Evolutionary conservation across 495 filamentous ascomycete genomes (phyloP).

Genomic region (Echria macrotheca): DNA sequence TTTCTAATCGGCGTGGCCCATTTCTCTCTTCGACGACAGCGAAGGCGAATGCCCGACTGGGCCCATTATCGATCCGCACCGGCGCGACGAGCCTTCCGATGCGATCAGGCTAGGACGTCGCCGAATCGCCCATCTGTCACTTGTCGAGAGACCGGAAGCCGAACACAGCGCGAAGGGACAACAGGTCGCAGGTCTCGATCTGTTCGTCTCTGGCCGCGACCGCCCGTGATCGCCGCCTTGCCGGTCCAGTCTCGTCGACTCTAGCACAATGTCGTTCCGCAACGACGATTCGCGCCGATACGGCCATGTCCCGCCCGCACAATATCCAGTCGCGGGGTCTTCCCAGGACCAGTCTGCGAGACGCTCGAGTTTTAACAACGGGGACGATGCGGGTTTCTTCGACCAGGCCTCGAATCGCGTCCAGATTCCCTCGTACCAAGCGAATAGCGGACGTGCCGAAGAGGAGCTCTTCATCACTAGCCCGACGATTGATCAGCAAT

Average conservation of each 20-base stretch:
- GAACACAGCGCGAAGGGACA: background rate
- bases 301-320: constrained; percentile 52
- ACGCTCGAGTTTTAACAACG: constrained; percentile 71
- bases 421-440: constrained; percentile 15
- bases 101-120: too few relatives aligned
- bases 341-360: constrained; percentile 37
- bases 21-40: too few relatives aligned
- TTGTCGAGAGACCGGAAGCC: too few relatives aligned
- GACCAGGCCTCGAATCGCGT: constrained; percentile 30
- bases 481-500: constrained; percentile 28
- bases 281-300: constrained; percentile 52
- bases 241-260: too few relatives aligned
- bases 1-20: too few relatives aligned
- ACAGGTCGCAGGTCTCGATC: too few relatives aligned
- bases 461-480: constrained; percentile 48
- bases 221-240: too few relatives aligned
- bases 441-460: constrained; percentile 24
- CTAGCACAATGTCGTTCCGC: constrained; percentile 48
- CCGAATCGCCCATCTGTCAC: too few relatives aligned
- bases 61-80: too few relatives aligned
- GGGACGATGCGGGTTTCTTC: constrained; percentile 60
- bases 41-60: too few relatives aligned
- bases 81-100: too few relatives aligned
- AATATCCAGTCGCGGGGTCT: constrained; percentile 44
- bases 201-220: too few relatives aligned